Base-by-base conservation (phyloP, 768 basidiomycete species). In the Fistulinella prunicolor region DNA sequence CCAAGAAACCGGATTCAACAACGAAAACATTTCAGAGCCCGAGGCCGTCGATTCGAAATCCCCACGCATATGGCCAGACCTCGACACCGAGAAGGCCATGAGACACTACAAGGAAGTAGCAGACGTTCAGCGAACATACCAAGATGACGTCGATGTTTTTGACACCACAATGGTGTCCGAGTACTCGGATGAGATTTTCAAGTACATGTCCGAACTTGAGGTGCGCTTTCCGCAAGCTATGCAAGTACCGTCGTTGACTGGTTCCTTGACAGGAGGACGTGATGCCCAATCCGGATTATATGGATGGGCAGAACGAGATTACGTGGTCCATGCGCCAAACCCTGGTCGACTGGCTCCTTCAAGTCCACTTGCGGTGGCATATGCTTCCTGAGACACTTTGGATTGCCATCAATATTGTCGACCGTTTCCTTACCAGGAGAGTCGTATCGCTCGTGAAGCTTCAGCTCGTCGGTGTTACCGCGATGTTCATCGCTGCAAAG, bases 371-470 rank as follows among this genome's bases (percentile, higher is more conserved):
- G 51, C 86, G 94, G 23, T 99, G 98, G 76, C 95, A 97, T 75
- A 92, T 99, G 90, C 81, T 97, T 39, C 95, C 96, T 23, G 96
- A 99, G 70, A 99, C 96, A 3, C 81, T 98, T 16, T 99, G 96
- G 96, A 98, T 98, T 60, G 91, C 95, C 35, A 80, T 99, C 76
- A 99, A 98, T 73, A 85, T 99, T 51, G 81, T 95, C 55, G 92
- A 95, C 64, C 87, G 92, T 53, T 94, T 95, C 77, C 76, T 95
- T 41, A 89, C 87, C 42, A 84, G 86, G 61, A 85, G 92, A 26
- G 83, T 90, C 47, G 92, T 95, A 16, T 90, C 88, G 4, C 73
- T 94, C 34, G 81, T 89, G 61, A 95, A 94, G 71, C 82, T 95
- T 41, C 92, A 95, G 71, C 85, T 99, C 22, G 96, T 99, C 47